Evolutionary conservation across 345 rosid species (phyloP).

Genomic region (Eucalyptus erythrocorys): DNA sequence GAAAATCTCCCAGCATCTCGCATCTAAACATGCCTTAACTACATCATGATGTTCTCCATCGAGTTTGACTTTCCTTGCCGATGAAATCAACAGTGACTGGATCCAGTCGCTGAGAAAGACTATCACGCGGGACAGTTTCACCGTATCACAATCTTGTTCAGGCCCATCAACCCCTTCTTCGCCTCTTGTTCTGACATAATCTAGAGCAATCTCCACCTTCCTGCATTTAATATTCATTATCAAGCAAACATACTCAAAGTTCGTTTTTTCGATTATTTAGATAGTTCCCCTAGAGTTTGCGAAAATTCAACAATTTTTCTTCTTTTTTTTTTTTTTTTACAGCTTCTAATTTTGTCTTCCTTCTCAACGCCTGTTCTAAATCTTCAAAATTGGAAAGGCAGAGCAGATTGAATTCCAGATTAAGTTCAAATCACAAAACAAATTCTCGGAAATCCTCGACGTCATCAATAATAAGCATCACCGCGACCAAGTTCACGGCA

Average conservation of each 20-base stretch:
- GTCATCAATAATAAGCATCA: background rate
- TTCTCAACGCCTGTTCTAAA: background rate
- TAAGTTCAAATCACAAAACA: background rate
- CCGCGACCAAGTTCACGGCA: background rate
- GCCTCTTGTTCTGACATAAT: constrained; percentile 24
- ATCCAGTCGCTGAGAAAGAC: constrained; percentile 72
- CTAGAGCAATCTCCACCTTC: constrained; percentile 58
- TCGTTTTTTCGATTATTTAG: background rate
- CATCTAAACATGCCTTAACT: constrained; percentile 39
- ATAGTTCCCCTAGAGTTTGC: background rate
- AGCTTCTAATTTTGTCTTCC: background rate
- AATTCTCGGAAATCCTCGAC: background rate
- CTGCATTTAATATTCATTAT: constrained; percentile 28
- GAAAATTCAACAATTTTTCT: background rate
- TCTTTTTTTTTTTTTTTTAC: too few species aligned
- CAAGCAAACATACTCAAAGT: background rate
- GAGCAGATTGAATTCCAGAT: background rate
- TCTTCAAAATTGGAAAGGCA: background rate
- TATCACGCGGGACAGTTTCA: constrained; percentile 41
- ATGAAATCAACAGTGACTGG: constrained; percentile 41
- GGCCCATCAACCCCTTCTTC: constrained; percentile 8
- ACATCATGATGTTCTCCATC: constrained; percentile 1
- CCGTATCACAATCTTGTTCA: constrained; percentile 45
- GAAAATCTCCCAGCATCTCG: constrained; percentile 73
- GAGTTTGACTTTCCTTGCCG: constrained; percentile 22